Conservation (phyloP, 805 yeast genomes). For the Candida pseudofarinosa region DNA sequence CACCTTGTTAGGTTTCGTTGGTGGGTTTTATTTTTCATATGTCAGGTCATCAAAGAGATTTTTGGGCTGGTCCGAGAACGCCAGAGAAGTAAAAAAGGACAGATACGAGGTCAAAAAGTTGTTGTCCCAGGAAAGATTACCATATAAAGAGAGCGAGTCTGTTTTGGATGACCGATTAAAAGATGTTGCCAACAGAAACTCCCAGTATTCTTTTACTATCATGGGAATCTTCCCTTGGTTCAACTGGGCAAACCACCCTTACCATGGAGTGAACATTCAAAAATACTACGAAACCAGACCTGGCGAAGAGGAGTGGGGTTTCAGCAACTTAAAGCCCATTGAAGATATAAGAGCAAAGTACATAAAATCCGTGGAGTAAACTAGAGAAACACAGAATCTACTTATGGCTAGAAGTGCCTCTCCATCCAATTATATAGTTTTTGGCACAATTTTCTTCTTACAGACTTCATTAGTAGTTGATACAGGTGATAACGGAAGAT, state of each 20-base stretch:
- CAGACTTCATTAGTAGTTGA: background rate
- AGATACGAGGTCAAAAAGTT: conserved; percentile 67
- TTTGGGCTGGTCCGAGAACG: conserved; percentile 73
- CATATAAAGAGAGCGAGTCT: conserved; percentile 59
- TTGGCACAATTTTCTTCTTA: background rate
- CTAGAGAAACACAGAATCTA: background rate
- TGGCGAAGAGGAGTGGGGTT: conserved; percentile 59
- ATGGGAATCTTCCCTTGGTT: conserved; percentile 74
- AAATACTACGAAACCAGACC: conserved; percentile 55
- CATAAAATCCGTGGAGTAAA: conserved; percentile 21
- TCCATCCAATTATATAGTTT: background rate
- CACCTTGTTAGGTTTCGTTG: conserved; percentile 57
- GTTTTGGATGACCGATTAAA: conserved; percentile 62
- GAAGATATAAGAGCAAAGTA: conserved; percentile 43
- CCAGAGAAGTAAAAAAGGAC: conserved; percentile 66
- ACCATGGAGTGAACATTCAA: conserved; percentile 71
- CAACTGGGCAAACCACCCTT: conserved; percentile 75
- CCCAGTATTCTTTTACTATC: conserved; percentile 62
- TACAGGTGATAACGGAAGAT: too few relatives aligned
- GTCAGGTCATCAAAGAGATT: conserved; percentile 65
- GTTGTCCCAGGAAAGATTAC: conserved; percentile 60
- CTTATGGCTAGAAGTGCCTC: background rate
- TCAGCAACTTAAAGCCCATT: conserved; percentile 42
- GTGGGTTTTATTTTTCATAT: conserved; percentile 74
- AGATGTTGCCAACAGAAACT: conserved; percentile 72